Evolutionary conservation across 305 asterid genomes (phyloP), one percentile per base, ranked within the genome.

Genomic region (Ilex paraguariensis): DNA sequence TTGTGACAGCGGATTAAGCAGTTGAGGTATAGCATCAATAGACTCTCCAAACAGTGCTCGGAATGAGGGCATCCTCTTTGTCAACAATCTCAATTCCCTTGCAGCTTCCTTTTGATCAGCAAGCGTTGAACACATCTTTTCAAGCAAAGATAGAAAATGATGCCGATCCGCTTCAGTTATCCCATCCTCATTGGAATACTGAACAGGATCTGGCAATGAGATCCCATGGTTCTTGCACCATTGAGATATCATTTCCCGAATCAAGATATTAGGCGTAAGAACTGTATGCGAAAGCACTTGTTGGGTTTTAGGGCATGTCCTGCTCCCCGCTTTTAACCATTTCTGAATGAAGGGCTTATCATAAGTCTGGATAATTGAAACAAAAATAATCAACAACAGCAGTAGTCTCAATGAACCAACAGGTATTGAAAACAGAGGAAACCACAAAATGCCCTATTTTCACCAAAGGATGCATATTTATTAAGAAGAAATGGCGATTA

Each of bases 1-100:
- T 50, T 33, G 72, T 58, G 68, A 68, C n/a, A 81, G 70, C 2
- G 84, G 84, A 46, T 45, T 66, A 10, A 81, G 54, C 56, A 81
- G 66, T n/a, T 64, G 84, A 64, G 80, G 78, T 63, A 81, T 66
- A 0, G 82, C 75, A 52, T 68, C 73, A 42, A 63, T 62, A 48
- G 76, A 67, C 59, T 81, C 84, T 10, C 82, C 87, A 66, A 81
- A 81, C 36, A 81, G 70, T 9, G 78, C 72, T 50, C 82, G 70
- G 64, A 81, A 78, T 1, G 82, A 73, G 60, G 84, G 84, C 65
- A 73, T 71, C 56, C 68, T 71, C 64, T 78, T 81, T 3, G 87
- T 78, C 50, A 81, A 69, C 70, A 53, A 44, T 54, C 87, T 67
- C 55, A 81, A 68, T 63, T 75, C 80, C 62, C 61, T 73, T 6